Evolutionary conservation across 2,329 filamentous ascomycete genomes (phyloP), one percentile per base, ranked within the genome.

Genomic region (Fusarium oligoseptatum): DNA sequence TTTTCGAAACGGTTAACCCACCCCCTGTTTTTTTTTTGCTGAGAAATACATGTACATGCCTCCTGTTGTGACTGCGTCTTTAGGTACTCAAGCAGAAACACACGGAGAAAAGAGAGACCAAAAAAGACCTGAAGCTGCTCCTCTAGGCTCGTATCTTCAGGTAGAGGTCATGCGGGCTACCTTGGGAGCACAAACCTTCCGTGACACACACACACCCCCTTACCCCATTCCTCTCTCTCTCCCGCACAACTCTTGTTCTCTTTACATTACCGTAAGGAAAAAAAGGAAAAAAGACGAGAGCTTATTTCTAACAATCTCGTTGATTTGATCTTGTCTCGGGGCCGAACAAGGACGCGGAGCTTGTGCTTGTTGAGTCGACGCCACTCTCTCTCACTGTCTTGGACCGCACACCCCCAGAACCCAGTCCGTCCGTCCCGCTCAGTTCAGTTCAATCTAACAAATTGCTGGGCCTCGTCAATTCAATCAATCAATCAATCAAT

Each of bases 211-310:
- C 17, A 11, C 34, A n/a, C 64, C 64, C 66, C 57, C 37, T 60
- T 20, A 27, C 32, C 32, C 32, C 10, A 69, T 61, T 69, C 72
- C 58, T 66, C 55, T 71, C 24, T 29, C 24, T 24, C 27, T 27
- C 68, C 52, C 34, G 7, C 17, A 32, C 34, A 34, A 32, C 22
- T 43, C 43, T n/a, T 41, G 22, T 24, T 24, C 67, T 73, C 45
- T 68, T 52, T 50, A 37, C 56, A 66, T 71, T 11, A 71, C 39
- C 37, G 57, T 29, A 29, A 29, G 24, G 22, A 20, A 3, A 32
- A 61, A 32, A 12, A 24, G 4, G 24, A 61, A 32, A 29, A 29
- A 9, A 29, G 39, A 61, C 17, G 22, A 45, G 58, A 48, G 37
- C 22, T 29, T 61, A 43, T 61, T 43, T 32, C 10, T 12, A 34